These are phyloP conservation scores for Striga hermonthica DNA, from an alignment of 305 asterid genomes.

Conservation along the genomic window DNA sequence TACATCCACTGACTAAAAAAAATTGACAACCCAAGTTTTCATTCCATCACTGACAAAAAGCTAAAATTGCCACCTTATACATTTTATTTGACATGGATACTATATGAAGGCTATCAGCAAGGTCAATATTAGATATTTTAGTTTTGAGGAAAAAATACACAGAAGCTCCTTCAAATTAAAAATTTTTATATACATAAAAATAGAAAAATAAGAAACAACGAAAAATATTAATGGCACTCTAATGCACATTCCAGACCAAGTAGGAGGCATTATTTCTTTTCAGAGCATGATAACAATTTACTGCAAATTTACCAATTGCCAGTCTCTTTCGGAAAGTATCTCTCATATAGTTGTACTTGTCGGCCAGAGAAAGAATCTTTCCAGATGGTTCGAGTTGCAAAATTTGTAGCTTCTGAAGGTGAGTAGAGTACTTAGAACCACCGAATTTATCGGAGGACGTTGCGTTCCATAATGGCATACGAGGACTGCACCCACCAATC, in stretches of 20 bases:
- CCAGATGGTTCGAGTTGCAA: slow-evolving; percentile 60
- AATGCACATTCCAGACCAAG: slow-evolving; percentile 29
- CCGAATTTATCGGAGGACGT: slow-evolving; percentile 43
- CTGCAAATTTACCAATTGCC: slow-evolving; percentile 64
- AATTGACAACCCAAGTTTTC: background rate
- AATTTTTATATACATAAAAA: background rate
- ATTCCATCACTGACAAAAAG: background rate
- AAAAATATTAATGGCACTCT: slow-evolving; percentile 10
- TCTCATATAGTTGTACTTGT: slow-evolving; percentile 86
- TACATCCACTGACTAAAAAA: slow-evolving; percentile 22
- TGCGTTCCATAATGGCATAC: slow-evolving; percentile 49
- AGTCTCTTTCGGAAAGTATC: slow-evolving; percentile 71
- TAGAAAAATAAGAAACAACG: slow-evolving; percentile 13
- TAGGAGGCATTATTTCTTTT: slow-evolving; percentile 9
- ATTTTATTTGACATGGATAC: background rate
- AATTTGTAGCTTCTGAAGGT: slow-evolving; percentile 59
- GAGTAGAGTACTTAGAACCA: slow-evolving; percentile 51
- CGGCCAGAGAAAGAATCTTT: slow-evolving; percentile 77
- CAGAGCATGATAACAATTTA: slow-evolving; percentile 20
- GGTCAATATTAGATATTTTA: background rate
- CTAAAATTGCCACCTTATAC: background rate
- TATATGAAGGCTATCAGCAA: too few species aligned
- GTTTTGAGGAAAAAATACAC: background rate
- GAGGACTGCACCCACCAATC: slow-evolving; percentile 85
- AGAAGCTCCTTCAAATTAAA: slow-evolving; percentile 4